phyloP scores from a whole-genome alignment of 2,329 filamentous ascomycete species.

The Cordyceps pruinosa region DNA sequence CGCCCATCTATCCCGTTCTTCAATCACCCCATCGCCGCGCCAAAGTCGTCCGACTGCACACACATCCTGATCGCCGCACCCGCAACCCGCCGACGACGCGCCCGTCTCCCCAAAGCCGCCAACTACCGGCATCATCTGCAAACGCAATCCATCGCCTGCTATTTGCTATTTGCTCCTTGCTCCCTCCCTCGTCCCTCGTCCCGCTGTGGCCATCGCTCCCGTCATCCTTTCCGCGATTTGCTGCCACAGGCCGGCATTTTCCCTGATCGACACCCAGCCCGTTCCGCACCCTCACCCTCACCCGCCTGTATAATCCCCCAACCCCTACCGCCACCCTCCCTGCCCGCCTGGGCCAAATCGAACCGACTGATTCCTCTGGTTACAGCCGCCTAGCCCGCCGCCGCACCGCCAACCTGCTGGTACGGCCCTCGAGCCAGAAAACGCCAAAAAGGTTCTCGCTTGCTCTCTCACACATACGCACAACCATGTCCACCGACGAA shows the following conservation, averaged over 20 bases:
- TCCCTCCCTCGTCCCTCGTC: background rate
- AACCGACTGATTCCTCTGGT: background rate
- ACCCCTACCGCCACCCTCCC: background rate
- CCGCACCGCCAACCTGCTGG: background rate
- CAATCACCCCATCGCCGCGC: slow-evolving; percentile 2
- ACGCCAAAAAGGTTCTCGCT: background rate
- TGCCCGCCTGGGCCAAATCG: background rate
- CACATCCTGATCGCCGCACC: background rate
- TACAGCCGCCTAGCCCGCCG: background rate
- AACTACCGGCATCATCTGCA: slow-evolving; percentile 4
- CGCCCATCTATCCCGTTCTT: background rate
- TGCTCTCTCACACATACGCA: background rate
- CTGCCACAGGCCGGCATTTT: background rate
- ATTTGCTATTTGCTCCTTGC: no score
- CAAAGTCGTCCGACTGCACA: slow-evolving; percentile 8
- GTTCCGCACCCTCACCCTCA: background rate
- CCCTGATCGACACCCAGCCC: background rate
- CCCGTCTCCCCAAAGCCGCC: background rate
- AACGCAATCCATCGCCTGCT: background rate
- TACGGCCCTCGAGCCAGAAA: background rate
- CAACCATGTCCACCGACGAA: slow-evolving; percentile 34
- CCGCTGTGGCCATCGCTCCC: background rate
- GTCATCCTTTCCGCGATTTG: background rate
- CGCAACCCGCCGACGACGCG: background rate
- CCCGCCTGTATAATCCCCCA: background rate